Conservation (phyloP, 352 stramenopile genomes). For the Phytophthora tubulina region DNA sequence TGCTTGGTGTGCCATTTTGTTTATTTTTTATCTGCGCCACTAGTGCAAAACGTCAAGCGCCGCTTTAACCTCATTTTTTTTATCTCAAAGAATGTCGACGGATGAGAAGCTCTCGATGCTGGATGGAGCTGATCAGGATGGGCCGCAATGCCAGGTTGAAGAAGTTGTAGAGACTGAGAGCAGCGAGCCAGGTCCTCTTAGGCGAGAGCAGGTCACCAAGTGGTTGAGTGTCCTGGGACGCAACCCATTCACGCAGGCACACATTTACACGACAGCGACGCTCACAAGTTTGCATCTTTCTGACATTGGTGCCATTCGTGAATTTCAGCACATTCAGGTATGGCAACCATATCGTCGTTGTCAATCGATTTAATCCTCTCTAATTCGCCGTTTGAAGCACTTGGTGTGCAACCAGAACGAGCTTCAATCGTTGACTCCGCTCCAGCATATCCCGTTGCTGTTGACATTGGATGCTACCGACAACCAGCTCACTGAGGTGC, state of each 20-base stretch:
- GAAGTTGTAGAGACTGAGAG: background rate
- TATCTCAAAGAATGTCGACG: conserved; percentile 15
- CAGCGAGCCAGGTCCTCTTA: conserved; percentile 31
- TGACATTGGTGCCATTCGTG: conserved; percentile 51
- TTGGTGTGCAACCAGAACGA: conserved; percentile 62
- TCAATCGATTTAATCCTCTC: background rate
- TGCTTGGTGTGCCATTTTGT: background rate
- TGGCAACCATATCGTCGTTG: background rate
- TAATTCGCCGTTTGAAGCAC: conserved; percentile 49
- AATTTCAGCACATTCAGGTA: conserved; percentile 74
- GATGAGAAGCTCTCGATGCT: background rate
- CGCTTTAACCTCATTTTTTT: conserved; percentile 20
- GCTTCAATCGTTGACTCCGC: conserved; percentile 52
- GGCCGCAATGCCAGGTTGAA: background rate
- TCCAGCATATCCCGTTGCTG: conserved; percentile 61
- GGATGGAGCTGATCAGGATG: conserved; percentile 9
- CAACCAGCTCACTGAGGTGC: conserved; percentile 65
- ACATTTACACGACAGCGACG: conserved; percentile 70
- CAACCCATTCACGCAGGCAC: conserved; percentile 71
- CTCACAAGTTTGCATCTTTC: conserved; percentile 50
- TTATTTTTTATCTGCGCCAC: background rate
- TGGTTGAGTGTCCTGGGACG: conserved; percentile 62
- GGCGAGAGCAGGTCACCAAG: conserved; percentile 43
- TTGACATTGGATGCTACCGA: conserved; percentile 66
- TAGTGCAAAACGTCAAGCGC: conserved; percentile 27